Evolutionary conservation across 2,329 filamentous ascomycete genomes (phyloP), one percentile per base, ranked within the genome.

Genomic region (Zasmidium citrigriseum): DNA sequence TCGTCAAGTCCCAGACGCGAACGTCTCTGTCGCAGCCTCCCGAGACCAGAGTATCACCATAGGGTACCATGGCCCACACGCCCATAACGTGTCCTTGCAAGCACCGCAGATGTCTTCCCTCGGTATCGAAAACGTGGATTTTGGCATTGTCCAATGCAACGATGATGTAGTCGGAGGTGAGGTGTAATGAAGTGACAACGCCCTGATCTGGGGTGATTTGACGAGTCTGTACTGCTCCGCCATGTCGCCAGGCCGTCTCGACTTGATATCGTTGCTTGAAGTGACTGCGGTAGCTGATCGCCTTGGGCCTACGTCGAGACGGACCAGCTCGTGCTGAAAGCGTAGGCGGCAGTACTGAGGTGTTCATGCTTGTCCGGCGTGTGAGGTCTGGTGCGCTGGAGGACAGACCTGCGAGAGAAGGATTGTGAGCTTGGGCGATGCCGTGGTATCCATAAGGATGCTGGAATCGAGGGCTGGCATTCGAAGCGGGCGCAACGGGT

Each of bases 21-120:
- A 99, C 95, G 72, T 99, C 95, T 60, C 95, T 86, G 77, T 99
- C 95, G 73, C 95, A 99, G 4, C 95, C 95, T 68, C 95, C 95
- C 68, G 92, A 97, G 60, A 99, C 95, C 61, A 99, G 82, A 54
- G 91, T 89, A 73, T 99, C 93, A 59, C 91, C 93, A 90, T 93
- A 97, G 5, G 95, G 95, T 22, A 99, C 92, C 93, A 99, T 98
- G 50, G 95, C 95, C 95, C 95, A 99, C 20, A 99, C 95, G 44
- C 95, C 95, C 95, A 99, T 99, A 46, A 98, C 90, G 77, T 99
- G 95, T 11, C 95, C 95, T 71, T 95, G 89, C 24, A 99, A 79
- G 2, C 91, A 96, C 73, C 92, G 91, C 68, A 96, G 87, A 64
- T 91, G 87, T 67, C 92, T 88, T 29, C 95, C 95, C 65, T 95